phyloP scores from a whole-genome alignment of 1,139 yeast genomes.

The Candida gigantensis region DNA sequence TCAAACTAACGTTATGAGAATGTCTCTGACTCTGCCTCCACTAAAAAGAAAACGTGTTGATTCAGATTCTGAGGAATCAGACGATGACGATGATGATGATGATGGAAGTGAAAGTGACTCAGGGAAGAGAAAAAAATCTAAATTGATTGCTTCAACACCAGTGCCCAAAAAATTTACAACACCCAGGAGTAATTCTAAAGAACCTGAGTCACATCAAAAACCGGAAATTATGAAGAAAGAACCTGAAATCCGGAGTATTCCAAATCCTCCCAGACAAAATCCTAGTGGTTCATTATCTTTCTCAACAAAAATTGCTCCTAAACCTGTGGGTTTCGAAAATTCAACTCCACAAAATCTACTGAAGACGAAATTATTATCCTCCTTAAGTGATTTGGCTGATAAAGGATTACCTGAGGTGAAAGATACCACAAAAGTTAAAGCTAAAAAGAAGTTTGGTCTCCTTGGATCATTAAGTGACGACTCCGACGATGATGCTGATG shows the following conservation, averaged over 20 bases:
- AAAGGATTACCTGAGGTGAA: slow-evolving; percentile 66
- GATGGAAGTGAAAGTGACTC: neutral
- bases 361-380: slow-evolving; percentile 41
- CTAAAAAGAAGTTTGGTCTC: neutral
- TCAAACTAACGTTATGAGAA: too few relatives aligned
- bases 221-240: too few relatives aligned
- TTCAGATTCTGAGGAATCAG: slow-evolving; percentile 1
- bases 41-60: slow-evolving; percentile 1
- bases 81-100: slow-evolving; percentile 2
- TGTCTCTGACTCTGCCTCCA: neutral
- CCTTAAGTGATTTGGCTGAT: slow-evolving; percentile 55
- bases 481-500: slow-evolving; percentile 20
- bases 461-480: slow-evolving; percentile 7
- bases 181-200: neutral
- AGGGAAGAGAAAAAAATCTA: neutral
- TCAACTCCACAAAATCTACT: too few relatives aligned
- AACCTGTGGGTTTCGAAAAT: too few relatives aligned
- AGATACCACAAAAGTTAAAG: slow-evolving; percentile 25
- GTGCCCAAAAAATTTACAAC: neutral
- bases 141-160: slow-evolving; percentile 2
- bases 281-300: too few relatives aligned
- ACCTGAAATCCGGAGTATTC: too few relatives aligned
- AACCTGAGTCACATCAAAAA: neutral
- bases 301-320: too few relatives aligned
- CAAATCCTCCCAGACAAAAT: too few relatives aligned